phyloP scores from a whole-genome alignment of 352 stramenopile species.

The Pythium rhizo-oryzae region DNA sequence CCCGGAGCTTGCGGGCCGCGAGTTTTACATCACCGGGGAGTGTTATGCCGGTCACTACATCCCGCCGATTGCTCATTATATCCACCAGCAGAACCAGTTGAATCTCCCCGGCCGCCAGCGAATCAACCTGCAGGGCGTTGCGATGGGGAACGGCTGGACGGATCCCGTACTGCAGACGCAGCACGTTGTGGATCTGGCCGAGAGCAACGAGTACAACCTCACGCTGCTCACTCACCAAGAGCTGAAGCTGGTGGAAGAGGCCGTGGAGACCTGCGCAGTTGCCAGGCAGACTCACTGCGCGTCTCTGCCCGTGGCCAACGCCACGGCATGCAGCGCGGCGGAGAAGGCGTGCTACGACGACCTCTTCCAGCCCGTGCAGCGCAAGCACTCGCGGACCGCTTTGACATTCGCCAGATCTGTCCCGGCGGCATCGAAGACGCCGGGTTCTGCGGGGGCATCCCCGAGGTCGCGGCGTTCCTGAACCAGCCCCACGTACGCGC shows the following conservation, averaged over 20 bases:
- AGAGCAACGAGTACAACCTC: conserved; percentile 58
- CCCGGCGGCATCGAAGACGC: conserved; percentile 12
- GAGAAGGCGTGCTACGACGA: background rate
- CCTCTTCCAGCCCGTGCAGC: background rate
- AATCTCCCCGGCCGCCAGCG: too few species aligned
- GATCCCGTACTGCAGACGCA: conserved; percentile 49
- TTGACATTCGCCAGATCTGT: conserved; percentile 25
- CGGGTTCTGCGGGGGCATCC: conserved; percentile 36
- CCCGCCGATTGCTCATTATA: conserved; percentile 40
- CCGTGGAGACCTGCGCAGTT: background rate
- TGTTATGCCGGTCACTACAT: conserved; percentile 65
- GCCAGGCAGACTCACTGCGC: background rate
- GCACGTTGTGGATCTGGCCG: conserved; percentile 54
- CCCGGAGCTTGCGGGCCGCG: conserved; percentile 45
- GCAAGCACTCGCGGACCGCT: background rate
- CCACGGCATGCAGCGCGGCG: background rate
- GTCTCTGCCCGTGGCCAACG: background rate
- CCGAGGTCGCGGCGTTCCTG: conserved; percentile 43
- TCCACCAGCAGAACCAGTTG: conserved; percentile 26
- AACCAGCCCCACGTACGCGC: conserved; percentile 48
- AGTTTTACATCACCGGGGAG: conserved; percentile 57
- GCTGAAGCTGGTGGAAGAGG: background rate
- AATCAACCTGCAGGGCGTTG: conserved; percentile 66
- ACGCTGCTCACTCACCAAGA: conserved; percentile 17
- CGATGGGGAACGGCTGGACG: conserved; percentile 76